These are phyloP conservation scores for Tetradesmus lagerheimii DNA, from an alignment of 139 green algal genomes.

Conservation along the genomic window DNA sequence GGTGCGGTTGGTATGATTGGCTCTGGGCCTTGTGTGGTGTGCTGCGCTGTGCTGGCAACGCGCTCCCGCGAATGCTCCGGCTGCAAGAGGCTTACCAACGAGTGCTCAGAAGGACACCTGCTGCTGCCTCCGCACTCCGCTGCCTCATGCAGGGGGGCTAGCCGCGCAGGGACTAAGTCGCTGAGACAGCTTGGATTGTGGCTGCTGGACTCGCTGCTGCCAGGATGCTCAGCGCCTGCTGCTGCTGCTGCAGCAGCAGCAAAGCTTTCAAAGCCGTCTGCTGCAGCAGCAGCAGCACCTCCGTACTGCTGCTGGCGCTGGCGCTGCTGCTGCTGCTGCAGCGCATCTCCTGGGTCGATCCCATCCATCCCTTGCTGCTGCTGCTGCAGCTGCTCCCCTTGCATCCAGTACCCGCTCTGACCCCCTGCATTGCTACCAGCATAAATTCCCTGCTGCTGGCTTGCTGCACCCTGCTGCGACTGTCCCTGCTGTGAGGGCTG, in stretches of 20 bases:
- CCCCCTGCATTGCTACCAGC: neutral
- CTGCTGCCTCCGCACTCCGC: conserved; percentile 25
- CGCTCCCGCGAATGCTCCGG: neutral
- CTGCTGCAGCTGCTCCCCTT: neutral
- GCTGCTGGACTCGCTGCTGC: neutral
- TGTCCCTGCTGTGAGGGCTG: neutral
- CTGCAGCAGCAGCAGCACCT: neutral
- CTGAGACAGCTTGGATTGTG: neutral
- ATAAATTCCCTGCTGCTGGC: conserved; percentile 1
- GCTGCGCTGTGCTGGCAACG: neutral
- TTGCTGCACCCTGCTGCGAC: neutral
- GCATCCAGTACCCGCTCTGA: neutral
- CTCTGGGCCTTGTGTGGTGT: too few species aligned
- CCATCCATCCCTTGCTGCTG: neutral
- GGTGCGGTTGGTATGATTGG: neutral
- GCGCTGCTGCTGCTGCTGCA: conserved; percentile 20
- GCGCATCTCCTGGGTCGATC: neutral
- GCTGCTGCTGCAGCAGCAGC: conserved; percentile 17
- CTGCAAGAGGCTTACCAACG: neutral
- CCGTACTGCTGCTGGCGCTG: neutral
- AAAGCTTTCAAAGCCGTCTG: neutral
- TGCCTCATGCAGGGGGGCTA: neutral
- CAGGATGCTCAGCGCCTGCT: neutral
- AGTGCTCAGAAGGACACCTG: conserved; percentile 20
- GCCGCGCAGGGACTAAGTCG: neutral